These are phyloP conservation scores for Epichloe glyceriae DNA, from an alignment of 2,329 filamentous ascomycete genomes.

Conservation along the genomic window DNA sequence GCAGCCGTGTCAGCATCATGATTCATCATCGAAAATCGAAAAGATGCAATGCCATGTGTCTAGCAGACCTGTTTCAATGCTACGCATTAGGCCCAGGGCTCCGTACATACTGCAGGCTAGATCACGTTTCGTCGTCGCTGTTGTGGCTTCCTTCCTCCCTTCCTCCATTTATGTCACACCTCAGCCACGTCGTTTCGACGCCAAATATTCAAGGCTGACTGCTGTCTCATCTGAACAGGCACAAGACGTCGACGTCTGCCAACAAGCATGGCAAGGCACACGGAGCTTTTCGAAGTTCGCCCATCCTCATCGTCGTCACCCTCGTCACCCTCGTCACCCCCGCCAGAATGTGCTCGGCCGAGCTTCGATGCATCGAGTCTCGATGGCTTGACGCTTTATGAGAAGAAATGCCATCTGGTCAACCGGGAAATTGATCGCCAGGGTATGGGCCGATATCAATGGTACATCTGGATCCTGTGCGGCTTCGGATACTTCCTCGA, in stretches of 20 bases:
- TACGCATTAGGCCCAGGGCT: too few species aligned
- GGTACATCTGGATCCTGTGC: conserved; percentile 38
- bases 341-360: not conserved
- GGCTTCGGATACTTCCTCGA: conserved; percentile 44
- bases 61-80: not conserved
- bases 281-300: not conserved
- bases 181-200: too few species aligned
- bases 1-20: not conserved
- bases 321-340: not conserved
- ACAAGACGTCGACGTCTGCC: too few species aligned
- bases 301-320: not conserved
- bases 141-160: too few species aligned
- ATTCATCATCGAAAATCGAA: not conserved
- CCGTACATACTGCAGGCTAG: too few species aligned
- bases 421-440: conserved; percentile 35
- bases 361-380: conserved; percentile 7
- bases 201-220: too few species aligned
- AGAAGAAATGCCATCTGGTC: conserved; percentile 23
- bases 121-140: too few species aligned
- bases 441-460: conserved; percentile 41
- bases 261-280: too few species aligned
- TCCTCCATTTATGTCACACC: too few species aligned
- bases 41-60: not conserved
- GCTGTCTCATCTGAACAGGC: too few species aligned
- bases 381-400: conserved; percentile 16